A percentile compares a stretch with the other conserved stretches of the same genome.
phyloP scores from a whole-genome alignment of 768 basidiomycete genomes.

The Roridomyces roridus region DNA sequence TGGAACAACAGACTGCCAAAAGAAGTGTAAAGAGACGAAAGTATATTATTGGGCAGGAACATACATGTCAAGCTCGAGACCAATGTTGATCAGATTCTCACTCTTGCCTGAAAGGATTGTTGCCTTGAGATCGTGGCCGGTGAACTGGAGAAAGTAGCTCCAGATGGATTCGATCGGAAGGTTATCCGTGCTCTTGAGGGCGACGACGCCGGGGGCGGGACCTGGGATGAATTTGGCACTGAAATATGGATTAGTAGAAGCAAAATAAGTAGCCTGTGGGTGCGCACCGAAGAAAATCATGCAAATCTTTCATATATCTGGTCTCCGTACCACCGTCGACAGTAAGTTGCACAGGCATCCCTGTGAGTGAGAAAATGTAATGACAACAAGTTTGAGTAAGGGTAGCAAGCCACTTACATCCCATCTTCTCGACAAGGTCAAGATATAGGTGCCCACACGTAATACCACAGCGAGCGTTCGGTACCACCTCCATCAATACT shows the following conservation, averaged over 20 bases:
- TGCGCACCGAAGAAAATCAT: constrained; percentile 17
- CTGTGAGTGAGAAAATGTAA: not conserved
- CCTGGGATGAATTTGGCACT: no score
- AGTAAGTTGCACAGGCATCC: constrained; percentile 25
- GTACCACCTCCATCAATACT: constrained; percentile 12
- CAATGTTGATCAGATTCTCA: no score
- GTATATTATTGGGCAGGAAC: no score
- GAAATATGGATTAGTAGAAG: no score
- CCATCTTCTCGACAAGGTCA: constrained; percentile 18
- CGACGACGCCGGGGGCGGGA: not conserved
- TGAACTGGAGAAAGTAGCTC: constrained; percentile 15
- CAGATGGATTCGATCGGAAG: constrained; percentile 25
- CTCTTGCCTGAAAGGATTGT: no score
- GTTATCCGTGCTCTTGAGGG: constrained; percentile 23
- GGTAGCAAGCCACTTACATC: constrained; percentile 17
- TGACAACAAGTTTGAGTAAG: not conserved
- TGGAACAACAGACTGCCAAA: no score
- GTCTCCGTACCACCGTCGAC: constrained; percentile 27
- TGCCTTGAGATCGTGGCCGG: not conserved
- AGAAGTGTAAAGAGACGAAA: no score
- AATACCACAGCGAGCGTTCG: constrained; percentile 13
- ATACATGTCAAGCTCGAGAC: no score
- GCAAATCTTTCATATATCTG: constrained; percentile 15
- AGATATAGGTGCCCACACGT: constrained; percentile 25
- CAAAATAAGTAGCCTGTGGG: no score